Percentiles rank a stretch among this genome's conserved stretches.
These are phyloP conservation scores for Trichosporon coremiiforme DNA, from an alignment of 1,284 basidiomycete genomes.

Conservation along the genomic window DNA sequence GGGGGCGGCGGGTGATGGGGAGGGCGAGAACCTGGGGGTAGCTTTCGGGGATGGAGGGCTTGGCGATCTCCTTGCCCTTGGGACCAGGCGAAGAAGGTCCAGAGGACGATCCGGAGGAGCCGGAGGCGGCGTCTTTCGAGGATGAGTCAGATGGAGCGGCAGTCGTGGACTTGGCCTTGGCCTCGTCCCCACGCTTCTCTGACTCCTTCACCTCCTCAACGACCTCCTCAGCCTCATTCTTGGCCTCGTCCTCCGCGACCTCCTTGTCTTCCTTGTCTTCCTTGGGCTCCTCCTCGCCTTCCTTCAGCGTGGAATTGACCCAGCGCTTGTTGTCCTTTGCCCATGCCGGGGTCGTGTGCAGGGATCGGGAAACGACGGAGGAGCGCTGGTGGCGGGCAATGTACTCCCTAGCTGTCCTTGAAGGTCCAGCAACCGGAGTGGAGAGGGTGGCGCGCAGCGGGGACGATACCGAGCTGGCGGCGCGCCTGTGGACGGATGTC, in stretches of 20 bases:
- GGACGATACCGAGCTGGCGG: constrained; percentile 23
- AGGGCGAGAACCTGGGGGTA: constrained; percentile 95
- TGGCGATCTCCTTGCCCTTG: constrained; percentile 58
- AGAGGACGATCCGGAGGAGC: constrained; percentile 16
- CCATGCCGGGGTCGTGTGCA: constrained; percentile 37
- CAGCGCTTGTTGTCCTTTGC: constrained; percentile 52
- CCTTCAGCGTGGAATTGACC: constrained; percentile 44
- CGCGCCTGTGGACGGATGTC: constrained; percentile 24
- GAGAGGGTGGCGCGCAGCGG: constrained; percentile 17
- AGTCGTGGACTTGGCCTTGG: constrained; percentile 22
- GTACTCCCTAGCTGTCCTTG: constrained; percentile 28
- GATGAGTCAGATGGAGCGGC: constrained; percentile 20
- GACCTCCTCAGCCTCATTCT: constrained; percentile 28
- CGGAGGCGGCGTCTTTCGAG: constrained; percentile 18
- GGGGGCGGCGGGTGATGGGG: constrained; percentile 90
- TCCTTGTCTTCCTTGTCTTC: constrained; percentile 33
- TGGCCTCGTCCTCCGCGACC: constrained; percentile 25
- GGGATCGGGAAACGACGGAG: constrained; percentile 10
- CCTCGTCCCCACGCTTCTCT: constrained; percentile 14
- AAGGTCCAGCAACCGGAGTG: constrained; percentile 33
- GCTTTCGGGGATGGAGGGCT: constrained; percentile 78
- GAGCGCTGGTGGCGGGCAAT: constrained; percentile 9
- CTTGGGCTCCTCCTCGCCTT: constrained; percentile 27
- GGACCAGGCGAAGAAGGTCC: constrained; percentile 19
- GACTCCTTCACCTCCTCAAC: constrained; percentile 23